A percentile compares a stretch with the other conserved stretches of the same genome.
These are phyloP conservation scores for Elsinoe ampelina DNA, from an alignment of 2,329 filamentous ascomycete genomes.

Conservation along the genomic window DNA sequence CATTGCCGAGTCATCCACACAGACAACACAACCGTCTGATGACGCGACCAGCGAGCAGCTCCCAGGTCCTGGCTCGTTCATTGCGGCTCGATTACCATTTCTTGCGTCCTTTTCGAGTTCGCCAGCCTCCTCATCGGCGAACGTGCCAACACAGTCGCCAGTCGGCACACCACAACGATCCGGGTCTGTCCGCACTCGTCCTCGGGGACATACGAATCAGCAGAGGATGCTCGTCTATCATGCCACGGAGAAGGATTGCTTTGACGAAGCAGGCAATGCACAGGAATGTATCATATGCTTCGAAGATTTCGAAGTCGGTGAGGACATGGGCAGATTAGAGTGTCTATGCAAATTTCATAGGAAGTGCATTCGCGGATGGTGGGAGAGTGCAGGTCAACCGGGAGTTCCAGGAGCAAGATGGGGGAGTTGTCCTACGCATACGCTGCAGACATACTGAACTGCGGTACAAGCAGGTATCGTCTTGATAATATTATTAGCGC, in stretches of 20 bases:
- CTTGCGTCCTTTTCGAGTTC: slow-evolving; percentile 3
- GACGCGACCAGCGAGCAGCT: not conserved
- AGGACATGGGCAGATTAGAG: slow-evolving; percentile 50
- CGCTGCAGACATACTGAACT: slow-evolving; percentile 30
- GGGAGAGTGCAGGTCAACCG: slow-evolving; percentile 30
- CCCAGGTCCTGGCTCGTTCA: slow-evolving; percentile 4
- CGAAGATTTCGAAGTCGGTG: slow-evolving; percentile 53
- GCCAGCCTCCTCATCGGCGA: slow-evolving; percentile 12
- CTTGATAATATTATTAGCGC: not conserved
- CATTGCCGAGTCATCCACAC: slow-evolving; percentile 2
- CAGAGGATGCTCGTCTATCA: slow-evolving; percentile 44
- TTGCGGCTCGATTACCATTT: slow-evolving; percentile 7
- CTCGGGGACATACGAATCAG: slow-evolving; percentile 19
- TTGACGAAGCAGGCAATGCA: slow-evolving; percentile 41
- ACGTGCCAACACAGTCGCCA: not conserved
- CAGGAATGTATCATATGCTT: slow-evolving; percentile 57
- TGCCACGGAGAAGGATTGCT: slow-evolving; percentile 56
- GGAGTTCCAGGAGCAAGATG: slow-evolving; percentile 34
- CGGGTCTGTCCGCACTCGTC: slow-evolving; percentile 14
- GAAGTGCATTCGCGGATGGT: slow-evolving; percentile 52
- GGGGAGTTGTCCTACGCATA: slow-evolving; percentile 53
- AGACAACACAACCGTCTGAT: not conserved
- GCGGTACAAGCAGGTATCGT: not conserved
- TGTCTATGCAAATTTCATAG: slow-evolving; percentile 58
- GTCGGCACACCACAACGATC: slow-evolving; percentile 15